These are phyloP conservation scores for Nicotiana otophora DNA, from an alignment of 257 asterid species.

Conservation along the genomic window DNA sequence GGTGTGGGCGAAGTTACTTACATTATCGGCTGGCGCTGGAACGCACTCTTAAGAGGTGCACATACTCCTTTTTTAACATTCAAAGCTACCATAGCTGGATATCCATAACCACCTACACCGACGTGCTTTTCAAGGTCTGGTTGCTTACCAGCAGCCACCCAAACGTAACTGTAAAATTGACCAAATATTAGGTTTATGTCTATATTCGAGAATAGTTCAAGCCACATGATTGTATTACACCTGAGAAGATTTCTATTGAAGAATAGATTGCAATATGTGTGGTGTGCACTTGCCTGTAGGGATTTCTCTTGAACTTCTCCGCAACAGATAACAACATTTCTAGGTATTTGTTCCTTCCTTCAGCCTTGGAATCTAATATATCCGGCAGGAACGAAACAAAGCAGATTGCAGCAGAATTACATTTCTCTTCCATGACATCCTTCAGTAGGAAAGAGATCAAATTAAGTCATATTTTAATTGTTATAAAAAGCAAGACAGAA, in stretches of 20 bases:
- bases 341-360: conserved; percentile 80
- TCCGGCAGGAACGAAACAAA: conserved; percentile 89
- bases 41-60: conserved; percentile 84
- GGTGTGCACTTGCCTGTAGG: conserved; percentile 60
- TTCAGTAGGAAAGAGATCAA: conserved; percentile 16
- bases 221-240: background rate
- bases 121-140: conserved; percentile 79
- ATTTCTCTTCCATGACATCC: conserved; percentile 89
- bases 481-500: background rate
- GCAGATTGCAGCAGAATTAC: conserved; percentile 88
- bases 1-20: conserved; percentile 20
- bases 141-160: conserved; percentile 95
- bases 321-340: conserved; percentile 68
- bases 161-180: conserved; percentile 59
- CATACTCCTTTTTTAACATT: conserved; percentile 77
- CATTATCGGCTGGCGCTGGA: conserved; percentile 61
- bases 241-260: background rate
- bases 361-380: conserved; percentile 92
- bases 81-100: conserved; percentile 88
- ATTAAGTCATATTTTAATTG: background rate
- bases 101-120: conserved; percentile 95
- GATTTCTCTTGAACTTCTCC: conserved; percentile 74
- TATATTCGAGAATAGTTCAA: background rate
- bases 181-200: background rate
- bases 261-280: background rate